phyloP scores from a whole-genome alignment of 768 basidiomycete species.

The Sporobolomyces roseus region DNA sequence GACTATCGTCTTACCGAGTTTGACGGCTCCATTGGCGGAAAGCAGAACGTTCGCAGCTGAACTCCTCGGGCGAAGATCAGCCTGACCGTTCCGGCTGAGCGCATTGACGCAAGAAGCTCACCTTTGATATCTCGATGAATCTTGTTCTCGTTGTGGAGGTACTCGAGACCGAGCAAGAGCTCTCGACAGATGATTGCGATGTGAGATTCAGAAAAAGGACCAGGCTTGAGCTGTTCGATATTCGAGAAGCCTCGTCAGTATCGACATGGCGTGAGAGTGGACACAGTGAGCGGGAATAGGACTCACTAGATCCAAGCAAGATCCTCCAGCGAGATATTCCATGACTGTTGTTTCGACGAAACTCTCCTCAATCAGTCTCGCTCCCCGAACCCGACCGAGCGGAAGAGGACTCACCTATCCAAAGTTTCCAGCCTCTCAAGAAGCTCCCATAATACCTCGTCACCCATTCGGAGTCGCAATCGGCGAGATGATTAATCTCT shows the following conservation, averaged over 20 bases:
- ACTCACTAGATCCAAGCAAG: conserved; percentile 77
- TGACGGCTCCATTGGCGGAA: conserved; percentile 85
- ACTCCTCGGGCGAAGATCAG: too few species aligned
- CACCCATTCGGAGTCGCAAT: conserved; percentile 93
- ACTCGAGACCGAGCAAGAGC: conserved; percentile 84
- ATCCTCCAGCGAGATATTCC: conserved; percentile 99
- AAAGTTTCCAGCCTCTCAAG: conserved; percentile 91
- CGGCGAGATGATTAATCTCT: conserved; percentile 92
- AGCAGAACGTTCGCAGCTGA: conserved; percentile 85
- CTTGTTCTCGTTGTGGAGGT: conserved; percentile 90
- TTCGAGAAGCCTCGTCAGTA: conserved; percentile 8
- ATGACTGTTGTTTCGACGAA: too few species aligned
- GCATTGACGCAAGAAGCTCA: too few species aligned
- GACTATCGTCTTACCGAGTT: conserved; percentile 57
- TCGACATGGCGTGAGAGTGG: neutral
- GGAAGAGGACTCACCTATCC: conserved; percentile 62
- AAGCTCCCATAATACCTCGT: conserved; percentile 96
- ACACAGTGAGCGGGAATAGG: neutral
- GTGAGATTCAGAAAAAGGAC: conserved; percentile 82
- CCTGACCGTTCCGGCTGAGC: too few species aligned
- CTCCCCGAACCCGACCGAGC: too few species aligned
- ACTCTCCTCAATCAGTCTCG: too few species aligned
- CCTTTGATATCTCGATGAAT: conserved; percentile 96
- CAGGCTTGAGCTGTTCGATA: conserved; percentile 66
- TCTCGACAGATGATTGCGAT: conserved; percentile 94